These are phyloP conservation scores for Didymella pinodella DNA, from an alignment of 2,329 filamentous ascomycete species.

Conservation along the genomic window DNA sequence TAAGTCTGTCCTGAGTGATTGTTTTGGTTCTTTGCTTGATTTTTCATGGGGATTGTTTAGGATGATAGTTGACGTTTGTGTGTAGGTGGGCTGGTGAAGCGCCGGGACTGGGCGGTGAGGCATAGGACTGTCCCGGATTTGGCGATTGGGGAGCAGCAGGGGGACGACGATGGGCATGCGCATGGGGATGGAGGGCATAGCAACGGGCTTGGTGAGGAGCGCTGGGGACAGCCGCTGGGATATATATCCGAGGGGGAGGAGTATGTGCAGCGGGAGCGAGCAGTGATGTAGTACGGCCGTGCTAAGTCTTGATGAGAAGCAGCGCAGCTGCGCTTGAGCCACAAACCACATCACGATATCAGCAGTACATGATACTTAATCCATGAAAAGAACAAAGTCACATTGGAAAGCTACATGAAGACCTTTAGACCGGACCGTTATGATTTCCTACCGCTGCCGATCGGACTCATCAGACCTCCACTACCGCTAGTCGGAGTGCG, in stretches of 20 bases:
- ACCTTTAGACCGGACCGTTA: constrained; percentile 28
- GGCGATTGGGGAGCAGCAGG: constrained; percentile 8
- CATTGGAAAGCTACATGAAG: constrained; percentile 37
- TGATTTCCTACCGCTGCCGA: constrained; percentile 36
- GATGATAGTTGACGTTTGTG: background rate
- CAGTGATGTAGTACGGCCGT: background rate
- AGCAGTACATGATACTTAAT: background rate
- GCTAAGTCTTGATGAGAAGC: background rate
- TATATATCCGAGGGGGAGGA: constrained; percentile 10
- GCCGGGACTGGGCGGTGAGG: constrained; percentile 9
- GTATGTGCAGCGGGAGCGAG: background rate
- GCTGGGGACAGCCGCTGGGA: constrained; percentile 6
- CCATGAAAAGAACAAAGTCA: constrained; percentile 39
- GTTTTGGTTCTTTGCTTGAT: background rate
- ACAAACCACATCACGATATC: background rate
- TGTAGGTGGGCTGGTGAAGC: constrained; percentile 5
- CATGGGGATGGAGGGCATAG: background rate
- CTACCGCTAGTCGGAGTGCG: constrained; percentile 44
- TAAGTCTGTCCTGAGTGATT: background rate
- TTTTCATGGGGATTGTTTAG: background rate
- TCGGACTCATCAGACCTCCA: constrained; percentile 43
- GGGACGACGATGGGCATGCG: background rate
- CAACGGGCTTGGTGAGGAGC: background rate
- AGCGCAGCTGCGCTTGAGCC: background rate
- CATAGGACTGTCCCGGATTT: constrained; percentile 15